Conservation (phyloP, 768 basidiomycete species). For the Suillus brevipes region DNA sequence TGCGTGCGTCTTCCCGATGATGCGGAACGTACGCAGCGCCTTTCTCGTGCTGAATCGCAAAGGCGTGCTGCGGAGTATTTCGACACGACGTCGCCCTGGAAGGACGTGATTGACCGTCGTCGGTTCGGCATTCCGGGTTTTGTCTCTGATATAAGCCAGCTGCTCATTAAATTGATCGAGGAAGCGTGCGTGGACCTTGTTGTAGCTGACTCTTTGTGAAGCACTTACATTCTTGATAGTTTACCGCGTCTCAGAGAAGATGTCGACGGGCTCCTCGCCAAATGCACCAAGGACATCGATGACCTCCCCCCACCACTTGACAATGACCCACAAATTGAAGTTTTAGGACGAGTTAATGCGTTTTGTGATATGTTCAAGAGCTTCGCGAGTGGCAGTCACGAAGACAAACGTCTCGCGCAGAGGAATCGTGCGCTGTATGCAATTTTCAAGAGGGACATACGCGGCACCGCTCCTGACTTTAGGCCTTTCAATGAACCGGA, state of each 20-base stretch:
- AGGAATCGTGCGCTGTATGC: slow-evolving; percentile 29
- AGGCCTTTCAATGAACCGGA: slow-evolving; percentile 20
- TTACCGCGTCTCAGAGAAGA: slow-evolving; percentile 33
- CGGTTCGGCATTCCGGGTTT: slow-evolving; percentile 41
- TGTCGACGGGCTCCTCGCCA: slow-evolving; percentile 23
- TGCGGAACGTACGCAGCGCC: slow-evolving; percentile 31
- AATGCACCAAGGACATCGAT: slow-evolving; percentile 26
- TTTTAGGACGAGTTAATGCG: slow-evolving; percentile 35
- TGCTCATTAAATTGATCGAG: slow-evolving; percentile 38
- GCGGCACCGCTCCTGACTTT: slow-evolving; percentile 37
- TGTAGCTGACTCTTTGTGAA: not conserved
- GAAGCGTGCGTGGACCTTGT: slow-evolving; percentile 20
- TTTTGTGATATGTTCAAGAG: slow-evolving; percentile 33
- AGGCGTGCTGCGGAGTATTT: slow-evolving; percentile 4
- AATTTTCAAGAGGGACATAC: slow-evolving; percentile 34
- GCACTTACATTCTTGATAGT: slow-evolving; percentile 14
- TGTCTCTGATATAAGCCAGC: slow-evolving; percentile 33
- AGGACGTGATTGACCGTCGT: slow-evolving; percentile 19
- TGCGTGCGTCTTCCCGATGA: slow-evolving; percentile 45
- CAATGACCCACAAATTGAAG: slow-evolving; percentile 38
- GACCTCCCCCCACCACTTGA: slow-evolving; percentile 32
- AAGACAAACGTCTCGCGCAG: slow-evolving; percentile 32
- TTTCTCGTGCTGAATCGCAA: slow-evolving; percentile 36
- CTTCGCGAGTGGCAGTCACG: slow-evolving; percentile 27
- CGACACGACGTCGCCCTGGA: slow-evolving; percentile 37